Evolutionary conservation across 768 basidiomycete genomes (phyloP), one percentile per base, ranked within the genome.

Genomic region (Suillus subluteus): DNA sequence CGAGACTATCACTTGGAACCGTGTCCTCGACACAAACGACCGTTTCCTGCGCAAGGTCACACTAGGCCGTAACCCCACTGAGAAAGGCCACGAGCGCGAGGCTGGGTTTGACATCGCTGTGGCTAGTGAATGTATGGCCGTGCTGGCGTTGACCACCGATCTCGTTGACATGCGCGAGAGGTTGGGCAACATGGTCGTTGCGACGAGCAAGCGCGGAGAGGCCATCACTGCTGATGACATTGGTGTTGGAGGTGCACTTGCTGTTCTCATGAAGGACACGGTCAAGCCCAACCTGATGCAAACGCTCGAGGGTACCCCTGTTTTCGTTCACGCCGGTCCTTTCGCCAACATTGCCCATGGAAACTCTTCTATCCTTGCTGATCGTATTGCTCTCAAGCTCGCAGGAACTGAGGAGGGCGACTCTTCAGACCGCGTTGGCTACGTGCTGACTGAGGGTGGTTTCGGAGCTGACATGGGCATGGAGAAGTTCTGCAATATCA

Each of bases 401-500:
- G 97, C 95, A 21, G 97, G 97, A 66, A 92, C 91, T 18, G 98
- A 99, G 77, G 87, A 92, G 69, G 97, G 96, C 64, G 96, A 98
- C 73, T 81, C 87, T 2, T 70, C 90, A 6, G 89, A 90, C 63
- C 89, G 90, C 58, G 88, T 91, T 55, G 97, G 97, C 48, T 99
- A 98, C 73, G 97, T 99, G 66, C 87, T 99, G 71, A 99, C 97
- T 37, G 97, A 99, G 80, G 96, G 95, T 74, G 97, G 97, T 54
- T 99, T 99, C 79, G 97, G 97, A 65, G 96, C 97, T 26, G 97
- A 99, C 77, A 99, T 99, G 89, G 97, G 95, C 46, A 94, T 96
- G 94, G 95, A 96, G 81, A 98, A 99, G 79, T 99, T 99, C 86
- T 98, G 95, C 85, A 98, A 99, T 80, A 98, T 99, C 85, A 99